A percentile compares a stretch with the other conserved stretches of the same genome.
Conservation (phyloP, 2,329 filamentous ascomycete genomes). For the Fonsecaea multimorphosa region DNA sequence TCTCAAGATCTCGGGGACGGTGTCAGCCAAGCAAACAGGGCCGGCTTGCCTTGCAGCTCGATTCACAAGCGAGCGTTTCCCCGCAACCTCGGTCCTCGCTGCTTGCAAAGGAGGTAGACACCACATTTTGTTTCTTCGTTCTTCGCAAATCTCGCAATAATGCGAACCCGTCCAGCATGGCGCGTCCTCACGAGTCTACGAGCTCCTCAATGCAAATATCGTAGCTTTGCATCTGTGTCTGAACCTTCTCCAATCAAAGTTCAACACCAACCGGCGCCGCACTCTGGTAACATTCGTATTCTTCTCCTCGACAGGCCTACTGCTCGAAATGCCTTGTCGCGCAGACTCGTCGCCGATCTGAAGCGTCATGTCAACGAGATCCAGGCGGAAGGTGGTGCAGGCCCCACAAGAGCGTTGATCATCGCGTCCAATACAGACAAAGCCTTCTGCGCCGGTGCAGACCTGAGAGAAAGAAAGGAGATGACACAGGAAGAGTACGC, state of each 20-base stretch:
- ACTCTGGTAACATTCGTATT: conserved; percentile 82
- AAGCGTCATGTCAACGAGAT: conserved; percentile 75
- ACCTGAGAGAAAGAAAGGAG: conserved; percentile 82
- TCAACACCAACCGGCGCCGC: conserved; percentile 75
- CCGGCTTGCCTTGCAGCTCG: background rate
- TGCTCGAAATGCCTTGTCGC: conserved; percentile 90
- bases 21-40: conserved; percentile 16
- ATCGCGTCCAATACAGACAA: conserved; percentile 83
- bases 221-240: conserved; percentile 25
- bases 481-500: conserved; percentile 80
- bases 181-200: conserved; percentile 7
- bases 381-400: conserved; percentile 62
- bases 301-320: conserved; percentile 84
- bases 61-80: conserved; percentile 4
- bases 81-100: conserved; percentile 16
- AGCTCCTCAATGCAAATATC: conserved; percentile 8
- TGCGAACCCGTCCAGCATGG: conserved; percentile 28
- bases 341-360: conserved; percentile 73
- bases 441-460: conserved; percentile 92
- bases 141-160: conserved; percentile 8
- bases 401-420: conserved; percentile 77
- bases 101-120: background rate
- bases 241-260: conserved; percentile 62
- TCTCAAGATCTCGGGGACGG: background rate
- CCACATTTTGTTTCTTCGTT: background rate